Base-by-base conservation (phyloP, 2,329 filamentous ascomycete species). In the Botrytis galanthina region DNA sequence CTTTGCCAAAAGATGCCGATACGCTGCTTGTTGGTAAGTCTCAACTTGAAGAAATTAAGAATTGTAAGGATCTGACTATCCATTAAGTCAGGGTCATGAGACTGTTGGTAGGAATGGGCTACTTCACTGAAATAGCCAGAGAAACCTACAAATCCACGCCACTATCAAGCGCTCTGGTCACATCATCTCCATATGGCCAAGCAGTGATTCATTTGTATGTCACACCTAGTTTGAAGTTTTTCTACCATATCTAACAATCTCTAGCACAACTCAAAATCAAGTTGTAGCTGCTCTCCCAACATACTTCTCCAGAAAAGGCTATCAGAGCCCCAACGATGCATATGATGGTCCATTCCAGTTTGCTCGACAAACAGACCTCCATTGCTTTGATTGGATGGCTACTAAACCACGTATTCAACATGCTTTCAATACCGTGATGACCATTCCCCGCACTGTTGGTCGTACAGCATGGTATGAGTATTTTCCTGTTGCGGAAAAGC, bases 301-400 rank as follows among this genome's bases (percentile, higher is more conserved):
- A 10, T 76, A 77, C 51, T 74, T 77, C 29, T 35, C 32, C 4
- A 42, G 73, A 37, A 73, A 59, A 3, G 66, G 71, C 2, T 76
- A 75, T 46, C 54, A 73, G 48, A 74, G 20, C 29, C 75, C 75
- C 1, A 20, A 44, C 9, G 73, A 76, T 51, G 74, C 73, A 29
- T 76, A 71, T 44, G 14, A 77, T 57, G 68, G 69, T 14, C 75
- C 74, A 4, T 76, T 76, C 20, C 75, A 77, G 54, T 74, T 66
- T 59, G n/a, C 64, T 20, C 60, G 61, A 26, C 59, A 73, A 10
- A 76, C 69, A 2, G 70, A 75, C 14, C 71, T 74, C 16, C 75
- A 76, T 39, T 32, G 18, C 29, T 77, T 76, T 46, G 75, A 76
- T 8, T 76, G 72, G 70, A 22, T 76, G 3, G 75, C 72, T 32